Conservation (phyloP, 2,329 filamentous ascomycete genomes). For the Herpotrichia juniperi region DNA sequence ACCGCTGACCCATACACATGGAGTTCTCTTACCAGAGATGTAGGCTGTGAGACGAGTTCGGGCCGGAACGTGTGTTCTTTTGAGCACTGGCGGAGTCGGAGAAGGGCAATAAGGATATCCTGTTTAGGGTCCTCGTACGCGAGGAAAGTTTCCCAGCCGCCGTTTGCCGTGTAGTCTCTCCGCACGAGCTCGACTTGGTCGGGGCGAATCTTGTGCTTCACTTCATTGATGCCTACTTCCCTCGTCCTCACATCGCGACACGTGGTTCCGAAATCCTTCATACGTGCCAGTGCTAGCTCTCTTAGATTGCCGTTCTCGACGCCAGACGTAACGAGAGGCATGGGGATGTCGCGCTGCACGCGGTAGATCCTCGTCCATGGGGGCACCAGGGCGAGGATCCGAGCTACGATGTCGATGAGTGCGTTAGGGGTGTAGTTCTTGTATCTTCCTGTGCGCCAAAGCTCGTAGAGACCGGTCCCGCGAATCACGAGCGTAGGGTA, state of each 20-base stretch:
- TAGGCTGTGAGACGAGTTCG: conserved; percentile 84
- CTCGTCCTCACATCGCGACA: conserved; percentile 96
- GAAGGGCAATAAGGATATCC: conserved; percentile 90
- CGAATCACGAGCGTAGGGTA: conserved; percentile 97
- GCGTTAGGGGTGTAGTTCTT: conserved; percentile 99
- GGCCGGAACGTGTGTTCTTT: conserved; percentile 89
- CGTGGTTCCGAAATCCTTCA: conserved; percentile 98
- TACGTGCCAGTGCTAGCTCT: conserved; percentile 90
- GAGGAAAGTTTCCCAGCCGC: conserved; percentile 97
- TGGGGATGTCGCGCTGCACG: conserved; percentile 98
- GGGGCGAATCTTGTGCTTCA: conserved; percentile 97
- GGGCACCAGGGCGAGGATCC: conserved; percentile 92
- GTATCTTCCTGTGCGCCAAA: conserved; percentile 96
- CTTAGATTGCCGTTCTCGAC: conserved; percentile 97
- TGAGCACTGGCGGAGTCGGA: conserved; percentile 89
- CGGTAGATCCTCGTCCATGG: conserved; percentile 99
- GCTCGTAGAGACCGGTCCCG: conserved; percentile 92
- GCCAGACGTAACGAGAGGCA: conserved; percentile 97
- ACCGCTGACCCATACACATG: conserved; percentile 98
- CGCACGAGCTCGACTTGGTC: conserved; percentile 95
- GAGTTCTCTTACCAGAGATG: conserved; percentile 89
- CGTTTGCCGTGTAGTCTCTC: conserved; percentile 92
- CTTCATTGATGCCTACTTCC: conserved; percentile 98
- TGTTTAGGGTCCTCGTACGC: conserved; percentile 99
- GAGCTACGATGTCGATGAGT: conserved; percentile 90